These are phyloP conservation scores for Schizochytrium sp. DNA, from an alignment of 108 stramenopile genomes.

Conservation along the genomic window DNA sequence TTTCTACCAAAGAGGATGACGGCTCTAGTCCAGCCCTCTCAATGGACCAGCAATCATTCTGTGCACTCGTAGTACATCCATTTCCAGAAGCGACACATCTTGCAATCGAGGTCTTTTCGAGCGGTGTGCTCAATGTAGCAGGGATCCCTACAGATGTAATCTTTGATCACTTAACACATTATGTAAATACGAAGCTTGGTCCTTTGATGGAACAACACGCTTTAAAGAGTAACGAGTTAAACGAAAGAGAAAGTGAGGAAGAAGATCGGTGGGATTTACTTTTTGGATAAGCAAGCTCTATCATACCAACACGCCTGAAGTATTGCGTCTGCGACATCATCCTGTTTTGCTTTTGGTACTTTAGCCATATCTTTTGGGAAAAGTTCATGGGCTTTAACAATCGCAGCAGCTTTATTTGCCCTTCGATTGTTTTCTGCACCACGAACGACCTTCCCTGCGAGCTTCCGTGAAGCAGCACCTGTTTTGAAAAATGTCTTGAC, in stretches of 20 bases:
- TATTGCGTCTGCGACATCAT: neutral
- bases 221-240: neutral
- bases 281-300: neutral
- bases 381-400: neutral
- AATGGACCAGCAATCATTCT: constrained; percentile 19
- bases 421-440: neutral
- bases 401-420: neutral
- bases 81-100: neutral
- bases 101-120: neutral
- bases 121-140: neutral
- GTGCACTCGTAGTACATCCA: constrained; percentile 11
- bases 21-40: neutral
- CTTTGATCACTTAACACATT: neutral
- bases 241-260: neutral
- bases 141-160: neutral
- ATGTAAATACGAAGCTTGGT: neutral
- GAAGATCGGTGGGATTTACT: neutral
- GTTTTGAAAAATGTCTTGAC: neutral
- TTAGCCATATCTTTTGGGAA: neutral
- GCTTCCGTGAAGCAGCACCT: neutral
- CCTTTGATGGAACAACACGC: neutral
- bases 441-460: neutral
- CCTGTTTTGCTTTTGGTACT: neutral
- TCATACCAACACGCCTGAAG: constrained; percentile 1
- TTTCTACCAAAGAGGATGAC: neutral